phyloP scores from a whole-genome alignment of 805 yeast species.

The Ogataea corticis region DNA sequence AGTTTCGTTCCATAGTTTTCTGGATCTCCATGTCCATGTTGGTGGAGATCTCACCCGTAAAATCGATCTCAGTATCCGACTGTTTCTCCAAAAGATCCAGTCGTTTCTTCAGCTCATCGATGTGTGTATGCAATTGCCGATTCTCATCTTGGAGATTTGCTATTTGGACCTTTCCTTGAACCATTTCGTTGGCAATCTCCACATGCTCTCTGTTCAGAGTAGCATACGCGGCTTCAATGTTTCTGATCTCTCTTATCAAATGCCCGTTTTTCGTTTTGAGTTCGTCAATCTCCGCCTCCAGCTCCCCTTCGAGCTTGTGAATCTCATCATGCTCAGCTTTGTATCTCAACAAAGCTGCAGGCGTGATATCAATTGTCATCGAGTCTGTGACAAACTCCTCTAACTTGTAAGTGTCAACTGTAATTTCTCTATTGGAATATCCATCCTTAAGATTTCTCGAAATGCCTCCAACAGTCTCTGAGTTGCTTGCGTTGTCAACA shows the following conservation, averaged over 20 bases:
- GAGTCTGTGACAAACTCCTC: slow-evolving; percentile 80
- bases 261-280: slow-evolving; percentile 67
- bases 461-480: slow-evolving; percentile 8
- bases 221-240: slow-evolving; percentile 68
- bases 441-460: slow-evolving; percentile 19
- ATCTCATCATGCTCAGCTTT: slow-evolving; percentile 74
- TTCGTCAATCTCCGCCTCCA: slow-evolving; percentile 60
- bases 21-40: slow-evolving; percentile 52
- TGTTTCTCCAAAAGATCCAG: slow-evolving; percentile 36
- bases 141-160: slow-evolving; percentile 80
- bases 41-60: slow-evolving; percentile 31
- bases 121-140: slow-evolving; percentile 51
- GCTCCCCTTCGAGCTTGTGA: slow-evolving; percentile 63
- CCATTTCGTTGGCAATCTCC: slow-evolving; percentile 83
- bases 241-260: slow-evolving; percentile 69
- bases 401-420: slow-evolving; percentile 50
- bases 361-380: slow-evolving; percentile 68
- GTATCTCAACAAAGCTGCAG: slow-evolving; percentile 70
- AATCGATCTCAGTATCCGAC: slow-evolving; percentile 24
- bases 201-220: slow-evolving; percentile 80
- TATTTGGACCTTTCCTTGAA: slow-evolving; percentile 69
- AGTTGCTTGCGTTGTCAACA: slow-evolving; percentile 38
- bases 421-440: slow-evolving; percentile 21
- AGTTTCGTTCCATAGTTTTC: slow-evolving; percentile 58
- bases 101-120: slow-evolving; percentile 48